These are phyloP conservation scores for Penicillium sp. DNA, from an alignment of 2,329 filamentous ascomycete species.

Conservation along the genomic window DNA sequence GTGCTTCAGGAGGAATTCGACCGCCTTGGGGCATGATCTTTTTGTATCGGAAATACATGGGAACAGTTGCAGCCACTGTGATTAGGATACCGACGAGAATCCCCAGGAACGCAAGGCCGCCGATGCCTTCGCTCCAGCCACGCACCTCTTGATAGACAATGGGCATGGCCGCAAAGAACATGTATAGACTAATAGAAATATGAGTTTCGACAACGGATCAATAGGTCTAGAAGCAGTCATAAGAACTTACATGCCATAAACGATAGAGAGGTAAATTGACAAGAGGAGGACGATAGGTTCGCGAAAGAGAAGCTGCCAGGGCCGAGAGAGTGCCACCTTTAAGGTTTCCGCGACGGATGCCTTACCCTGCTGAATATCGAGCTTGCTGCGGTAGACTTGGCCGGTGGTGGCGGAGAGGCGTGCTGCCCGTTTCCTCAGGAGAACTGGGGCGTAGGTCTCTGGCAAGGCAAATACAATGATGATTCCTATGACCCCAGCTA, in stretches of 20 bases:
- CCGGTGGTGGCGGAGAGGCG: conserved; percentile 47
- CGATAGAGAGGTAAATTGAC: conserved; percentile 26
- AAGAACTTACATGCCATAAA: conserved; percentile 22
- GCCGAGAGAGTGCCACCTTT: conserved; percentile 20
- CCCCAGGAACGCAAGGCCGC: conserved; percentile 41
- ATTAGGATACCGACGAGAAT: conserved; percentile 39
- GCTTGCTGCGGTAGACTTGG: conserved; percentile 43
- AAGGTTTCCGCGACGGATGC: conserved; percentile 38
- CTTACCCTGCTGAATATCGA: conserved; percentile 26
- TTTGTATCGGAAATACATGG: conserved; percentile 38
- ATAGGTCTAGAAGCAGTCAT: not conserved
- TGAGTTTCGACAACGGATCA: not conserved
- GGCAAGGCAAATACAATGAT: conserved; percentile 45
- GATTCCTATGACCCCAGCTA: conserved; percentile 38
- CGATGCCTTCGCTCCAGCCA: conserved; percentile 35
- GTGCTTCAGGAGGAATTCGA: conserved; percentile 58
- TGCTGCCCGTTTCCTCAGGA: conserved; percentile 16
- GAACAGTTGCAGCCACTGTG: conserved; percentile 35
- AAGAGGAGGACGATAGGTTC: conserved; percentile 27
- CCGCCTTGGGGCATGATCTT: conserved; percentile 42
- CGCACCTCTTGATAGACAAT: conserved; percentile 32
- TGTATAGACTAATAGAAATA: conserved; percentile 15
- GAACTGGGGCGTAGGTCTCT: conserved; percentile 30
- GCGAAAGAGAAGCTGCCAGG: conserved; percentile 23
- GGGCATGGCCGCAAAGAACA: conserved; percentile 27